Evolutionary conservation across 441 rosid species (phyloP).

Genomic region (Breynia disticha): DNA sequence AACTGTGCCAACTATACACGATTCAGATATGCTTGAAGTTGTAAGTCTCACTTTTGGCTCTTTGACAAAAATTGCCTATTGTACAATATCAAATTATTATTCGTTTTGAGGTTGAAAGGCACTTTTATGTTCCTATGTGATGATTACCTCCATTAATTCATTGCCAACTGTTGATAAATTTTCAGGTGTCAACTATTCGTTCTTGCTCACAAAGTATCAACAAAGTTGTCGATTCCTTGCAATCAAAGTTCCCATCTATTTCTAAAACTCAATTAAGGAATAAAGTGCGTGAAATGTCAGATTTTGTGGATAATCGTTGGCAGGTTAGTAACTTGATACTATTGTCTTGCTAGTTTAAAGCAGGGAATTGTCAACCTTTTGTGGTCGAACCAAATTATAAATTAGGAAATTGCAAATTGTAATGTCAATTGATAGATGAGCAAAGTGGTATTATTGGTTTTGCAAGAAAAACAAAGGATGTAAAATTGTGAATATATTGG

Average conservation of each 20-base stretch:
- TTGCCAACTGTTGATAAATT: slow-evolving; percentile 10
- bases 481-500: slow-evolving; percentile 1
- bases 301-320: slow-evolving; percentile 71
- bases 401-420: neutral
- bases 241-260: slow-evolving; percentile 55
- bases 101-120: neutral
- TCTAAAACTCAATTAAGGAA: slow-evolving; percentile 54
- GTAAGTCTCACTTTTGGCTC: slow-evolving; percentile 33
- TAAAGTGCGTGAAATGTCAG: slow-evolving; percentile 81
- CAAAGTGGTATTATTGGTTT: neutral
- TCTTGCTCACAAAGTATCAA: slow-evolving; percentile 48
- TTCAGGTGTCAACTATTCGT: slow-evolving; percentile 62
- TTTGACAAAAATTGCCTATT: neutral
- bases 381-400: neutral
- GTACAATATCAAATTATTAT: neutral
- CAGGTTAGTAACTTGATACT: slow-evolving; percentile 50
- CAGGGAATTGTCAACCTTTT: neutral
- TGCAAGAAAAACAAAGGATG: neutral
- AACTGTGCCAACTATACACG: slow-evolving; percentile 30
- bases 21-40: slow-evolving; percentile 48
- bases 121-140: neutral
- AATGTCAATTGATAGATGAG: neutral
- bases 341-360: neutral
- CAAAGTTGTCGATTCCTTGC: slow-evolving; percentile 60
- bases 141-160: neutral